Base-by-base conservation (phyloP, 805 yeast species). In the Tetrapisispora arboricola region DNA sequence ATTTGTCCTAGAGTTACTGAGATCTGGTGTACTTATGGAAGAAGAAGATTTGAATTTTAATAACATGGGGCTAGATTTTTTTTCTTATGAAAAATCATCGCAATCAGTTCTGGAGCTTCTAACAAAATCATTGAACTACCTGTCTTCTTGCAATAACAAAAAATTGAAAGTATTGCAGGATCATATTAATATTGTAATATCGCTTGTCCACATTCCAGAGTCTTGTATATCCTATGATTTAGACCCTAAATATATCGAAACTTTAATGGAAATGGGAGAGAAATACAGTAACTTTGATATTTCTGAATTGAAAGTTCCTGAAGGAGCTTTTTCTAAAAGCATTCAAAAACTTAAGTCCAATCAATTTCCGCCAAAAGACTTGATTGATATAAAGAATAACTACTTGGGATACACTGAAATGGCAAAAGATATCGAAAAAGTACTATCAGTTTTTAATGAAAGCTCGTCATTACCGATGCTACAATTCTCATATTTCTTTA, bases 41-140 rank as follows among this genome's bases (percentile, higher is more conserved):
- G 92, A 80, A 51, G 92, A 83, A 54, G 94, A 84, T 59, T 61
- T 83, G 25, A 77, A 78, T 42, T 73, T 81, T 1, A 74, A 80
- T 49, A 67, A 69, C 12, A 75, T 80, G 78, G 78, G 76, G 29
- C 67, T 69, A 51, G 66, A 70, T 45, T 61, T 70, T 29, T 63
- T 65, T 2, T 50, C 63, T 48, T 39, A 38, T 25, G 36, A 51
- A 13, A 46, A 58, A 15, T 44, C 38, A 2, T 41, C 56, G 3
- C 45, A 44, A 10, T 49, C 44, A n/a, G 41, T 65, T 3, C 3
- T 51, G 6, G 26, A 34, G 0, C 57, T 56, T 10, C 36, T 77
- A 6, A 57, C 64, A 4, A 44, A 44, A 7, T 53, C 72, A 1
- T 53, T 68, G 1, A 45, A 38, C 1, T 67, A 51, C 15, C 6